Conservation (phyloP, 2,329 filamentous ascomycete genomes). For the Xylariaceae sp. region DNA sequence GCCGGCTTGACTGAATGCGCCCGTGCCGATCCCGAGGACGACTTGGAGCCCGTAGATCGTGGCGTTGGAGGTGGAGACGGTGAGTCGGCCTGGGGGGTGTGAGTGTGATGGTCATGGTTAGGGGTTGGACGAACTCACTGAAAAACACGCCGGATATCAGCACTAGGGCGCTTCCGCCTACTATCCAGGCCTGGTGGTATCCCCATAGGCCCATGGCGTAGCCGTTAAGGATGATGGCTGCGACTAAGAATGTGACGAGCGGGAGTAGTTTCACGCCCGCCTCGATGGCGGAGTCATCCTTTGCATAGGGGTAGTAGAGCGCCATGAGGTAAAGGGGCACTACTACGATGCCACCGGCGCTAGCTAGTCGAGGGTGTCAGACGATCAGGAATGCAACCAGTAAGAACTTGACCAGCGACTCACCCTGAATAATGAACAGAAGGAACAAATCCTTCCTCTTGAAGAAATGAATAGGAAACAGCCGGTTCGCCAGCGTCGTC, state of each 20-base stretch:
- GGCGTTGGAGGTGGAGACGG: background rate
- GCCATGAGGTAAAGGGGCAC: background rate
- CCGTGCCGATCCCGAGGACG: background rate
- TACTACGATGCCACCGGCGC: background rate
- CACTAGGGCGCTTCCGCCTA: background rate
- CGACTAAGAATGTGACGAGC: background rate
- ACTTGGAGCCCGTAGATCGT: background rate
- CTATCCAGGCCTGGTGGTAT: background rate
- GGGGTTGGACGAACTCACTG: background rate
- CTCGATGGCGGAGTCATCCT: background rate
- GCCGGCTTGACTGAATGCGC: background rate
- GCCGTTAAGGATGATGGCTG: background rate
- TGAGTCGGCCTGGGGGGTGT: background rate
- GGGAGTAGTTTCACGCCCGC: conserved; percentile 1
- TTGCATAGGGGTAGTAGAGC: background rate
- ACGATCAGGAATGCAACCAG: background rate
- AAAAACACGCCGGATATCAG: background rate
- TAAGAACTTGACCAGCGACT: background rate
- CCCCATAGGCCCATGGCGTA: conserved; percentile 1
- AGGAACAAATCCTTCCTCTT: background rate
- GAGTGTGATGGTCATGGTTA: background rate
- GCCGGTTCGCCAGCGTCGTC: background rate
- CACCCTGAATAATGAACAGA: background rate
- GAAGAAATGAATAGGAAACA: background rate
- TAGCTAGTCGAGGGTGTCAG: background rate